A percentile compares a stretch with the other conserved stretches of the same genome.
Conservation (phyloP, 768 basidiomycete species). For the Daedaleopsis sinensis region DNA sequence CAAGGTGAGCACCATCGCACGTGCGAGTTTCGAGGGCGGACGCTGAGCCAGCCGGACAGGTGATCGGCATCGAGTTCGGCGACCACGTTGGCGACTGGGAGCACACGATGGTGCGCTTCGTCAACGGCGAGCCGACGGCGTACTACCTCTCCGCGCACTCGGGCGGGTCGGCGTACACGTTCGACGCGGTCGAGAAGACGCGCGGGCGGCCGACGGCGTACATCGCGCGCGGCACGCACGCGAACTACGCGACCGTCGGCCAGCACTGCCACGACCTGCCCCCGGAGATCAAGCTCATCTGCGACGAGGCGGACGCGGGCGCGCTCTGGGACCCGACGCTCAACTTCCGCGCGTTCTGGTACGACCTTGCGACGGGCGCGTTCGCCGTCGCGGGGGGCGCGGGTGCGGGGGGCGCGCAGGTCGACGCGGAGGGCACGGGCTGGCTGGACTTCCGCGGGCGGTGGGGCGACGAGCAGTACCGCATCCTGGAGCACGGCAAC, state of each 20-base stretch:
- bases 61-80: slow-evolving; percentile 30
- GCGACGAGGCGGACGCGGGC: slow-evolving; percentile 31
- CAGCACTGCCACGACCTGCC: slow-evolving; percentile 29
- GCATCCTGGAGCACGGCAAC: slow-evolving; percentile 25
- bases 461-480: slow-evolving; percentile 35
- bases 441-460: slow-evolving; percentile 29
- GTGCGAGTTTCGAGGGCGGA: neutral
- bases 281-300: slow-evolving; percentile 17
- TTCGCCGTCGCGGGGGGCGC: slow-evolving; percentile 26
- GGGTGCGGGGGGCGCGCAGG: slow-evolving; percentile 12
- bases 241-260: slow-evolving; percentile 32
- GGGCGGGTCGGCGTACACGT: slow-evolving; percentile 32
- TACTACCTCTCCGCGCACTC: slow-evolving; percentile 36
- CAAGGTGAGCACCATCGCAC: slow-evolving; percentile 1
- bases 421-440: slow-evolving; percentile 25
- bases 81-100: slow-evolving; percentile 40
- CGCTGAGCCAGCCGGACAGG: slow-evolving; percentile 3
- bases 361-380: slow-evolving; percentile 21
- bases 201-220: slow-evolving; percentile 29
- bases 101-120: slow-evolving; percentile 38
- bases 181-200: slow-evolving; percentile 23
- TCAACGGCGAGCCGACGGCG: slow-evolving; percentile 29
- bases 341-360: slow-evolving; percentile 35
- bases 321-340: slow-evolving; percentile 30
- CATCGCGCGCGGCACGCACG: slow-evolving; percentile 32